Evolutionary conservation across 352 stramenopile species (phyloP), one percentile per base, ranked within the genome.

Genomic region (Peronospora farinosa): DNA sequence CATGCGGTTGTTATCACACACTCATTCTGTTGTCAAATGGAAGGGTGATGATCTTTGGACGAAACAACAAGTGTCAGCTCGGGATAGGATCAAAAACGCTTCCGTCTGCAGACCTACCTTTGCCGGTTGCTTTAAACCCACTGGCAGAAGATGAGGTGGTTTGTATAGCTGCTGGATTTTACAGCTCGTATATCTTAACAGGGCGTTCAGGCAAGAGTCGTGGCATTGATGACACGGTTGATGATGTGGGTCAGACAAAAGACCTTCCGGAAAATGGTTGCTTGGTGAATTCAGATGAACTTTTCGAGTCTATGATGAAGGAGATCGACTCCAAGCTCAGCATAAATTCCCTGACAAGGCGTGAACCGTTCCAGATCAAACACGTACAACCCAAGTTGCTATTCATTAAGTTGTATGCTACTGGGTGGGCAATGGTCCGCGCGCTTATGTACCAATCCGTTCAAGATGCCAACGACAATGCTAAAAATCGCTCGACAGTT

Each of bases 11-110:
- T 52, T 94, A 94, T 40, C 84, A 94, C 53, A 83, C 78, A 12
- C 53, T 94, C 2, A 74, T 94, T 48, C 21, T 94, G 23, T 66
- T 91, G 10, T 72, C 68, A 1, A 92, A 89, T 36, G 81, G 80
- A 4, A 69, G 79, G 0, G 78, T 91, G 10, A 92, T 94, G 81
- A 81, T 90, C 0, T 94, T 94, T 65, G 81, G 84, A 5, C 73
- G 84, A 35, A 94, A 94, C 60, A 94, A 94, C 54, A 94, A 94
- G 41, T 81, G 84, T 0, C 84, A 95, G 25, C 77, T 92, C 13
- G 81, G 84, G 1, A 74, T 78, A 5, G 83, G 81, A 2, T 77
- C 78, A 7, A 71, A 81, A 40, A 91, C 84, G 7, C 50, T 95
- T 5, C 76, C 84, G 15, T 92, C 84, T 2, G 84, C 81, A 12